Evolutionary conservation across 23 red algal genomes (phyloP), one percentile per base, ranked within the genome.

Genomic region (Gracilaria domingensis): DNA sequence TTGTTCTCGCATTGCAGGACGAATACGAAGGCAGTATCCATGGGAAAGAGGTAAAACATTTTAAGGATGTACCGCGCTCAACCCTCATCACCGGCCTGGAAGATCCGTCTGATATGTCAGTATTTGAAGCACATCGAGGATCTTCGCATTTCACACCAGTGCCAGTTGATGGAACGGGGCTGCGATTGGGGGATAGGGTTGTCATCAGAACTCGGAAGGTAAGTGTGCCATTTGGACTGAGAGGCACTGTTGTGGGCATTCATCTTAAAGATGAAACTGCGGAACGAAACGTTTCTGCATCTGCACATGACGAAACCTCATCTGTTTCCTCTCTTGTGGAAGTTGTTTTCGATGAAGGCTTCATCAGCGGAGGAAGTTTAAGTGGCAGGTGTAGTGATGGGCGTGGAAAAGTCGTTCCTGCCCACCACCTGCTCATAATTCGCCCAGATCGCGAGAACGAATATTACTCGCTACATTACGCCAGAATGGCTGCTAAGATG

Each of bases 301-400:
- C 64, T n/a, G 82, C 67, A 42, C 60, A 36, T 4, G 23, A 69
- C 60, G 64, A 85, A 55, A 25, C 36, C 18, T 24, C 49, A 44
- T 55, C 48, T 14, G 24, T 53, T 26, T 34, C 84, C 24, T 69
- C 84, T 29, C 53, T 89, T 34, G 70, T 98, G 28, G 95, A 98
- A 51, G 95, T 98, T 20, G 90, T 98, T 39, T 98, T 91, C 80
- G 95, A 98, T 91, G 95, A 84, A 40, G 75, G 85, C 26, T 98
- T 98, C 82, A 85, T 95, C 24, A 86, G 90, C 49, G 95, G 95
- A n/a, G 83, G 84, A 37, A 89, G 61, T 35, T 78, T 98, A 37
- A 72, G 88, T 60, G 88, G 89, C 24, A 77, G 95, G 39, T 98
- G 95, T 64, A 80, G 77, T 40, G 71, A 79, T 33, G 78, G 82